Conservation (phyloP, 257 asterid species). For the Oldenlandia corymbosa region DNA sequence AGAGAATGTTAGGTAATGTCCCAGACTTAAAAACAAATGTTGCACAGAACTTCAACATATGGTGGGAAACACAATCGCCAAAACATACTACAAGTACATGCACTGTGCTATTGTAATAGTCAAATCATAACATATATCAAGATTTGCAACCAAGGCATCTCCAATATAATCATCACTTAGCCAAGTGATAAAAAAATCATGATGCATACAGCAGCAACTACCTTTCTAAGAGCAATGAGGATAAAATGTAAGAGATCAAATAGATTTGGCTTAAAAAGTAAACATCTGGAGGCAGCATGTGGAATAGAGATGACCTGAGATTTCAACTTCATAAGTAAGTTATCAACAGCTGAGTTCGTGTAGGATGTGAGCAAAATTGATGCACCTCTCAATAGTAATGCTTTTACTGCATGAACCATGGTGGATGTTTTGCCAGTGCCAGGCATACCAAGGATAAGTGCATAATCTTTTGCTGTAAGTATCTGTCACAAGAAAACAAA, state of each 20-base stretch:
- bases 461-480: conserved; percentile 84
- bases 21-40: not conserved
- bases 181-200: not conserved
- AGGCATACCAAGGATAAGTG: conserved; percentile 97
- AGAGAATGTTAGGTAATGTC: not conserved
- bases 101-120: not conserved
- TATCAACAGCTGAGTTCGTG: conserved; percentile 97
- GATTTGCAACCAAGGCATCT: not conserved
- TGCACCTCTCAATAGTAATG: conserved; percentile 89
- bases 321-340: conserved; percentile 77
- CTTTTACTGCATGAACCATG: conserved; percentile 98
- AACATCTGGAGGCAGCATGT: conserved; percentile 5
- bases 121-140: not conserved
- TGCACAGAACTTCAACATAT: not conserved
- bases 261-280: conserved; percentile 7
- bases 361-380: conserved; percentile 97
- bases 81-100: not conserved
- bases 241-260: not conserved
- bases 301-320: conserved; percentile 60
- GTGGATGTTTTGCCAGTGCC: conserved; percentile 98
- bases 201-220: conserved; percentile 2
- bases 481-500: conserved; percentile 41
- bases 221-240: not conserved
- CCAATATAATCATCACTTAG: not conserved
- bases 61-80: not conserved